These are phyloP conservation scores for Pachysolen tannophilus DNA, from an alignment of 805 yeast species.

Conservation along the genomic window DNA sequence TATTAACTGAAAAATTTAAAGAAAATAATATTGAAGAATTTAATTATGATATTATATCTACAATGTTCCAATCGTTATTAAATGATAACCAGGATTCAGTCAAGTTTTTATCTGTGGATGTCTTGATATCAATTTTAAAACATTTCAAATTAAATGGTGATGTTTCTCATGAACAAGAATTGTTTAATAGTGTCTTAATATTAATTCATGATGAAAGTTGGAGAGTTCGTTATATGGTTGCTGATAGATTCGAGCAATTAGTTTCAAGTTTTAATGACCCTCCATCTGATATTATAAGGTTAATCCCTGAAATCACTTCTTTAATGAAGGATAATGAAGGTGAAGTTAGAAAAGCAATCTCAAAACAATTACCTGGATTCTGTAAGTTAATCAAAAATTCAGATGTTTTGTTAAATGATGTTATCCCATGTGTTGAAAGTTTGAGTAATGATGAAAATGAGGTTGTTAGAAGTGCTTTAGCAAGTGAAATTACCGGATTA, in stretches of 20 bases:
- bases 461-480: constrained; percentile 87
- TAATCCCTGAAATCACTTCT: constrained; percentile 63
- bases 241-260: constrained; percentile 80
- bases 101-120: constrained; percentile 81
- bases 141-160: constrained; percentile 56
- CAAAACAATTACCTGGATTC: constrained; percentile 82
- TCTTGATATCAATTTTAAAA: constrained; percentile 71
- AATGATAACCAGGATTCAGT: constrained; percentile 93
- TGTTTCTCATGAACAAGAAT: constrained; percentile 49
- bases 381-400: constrained; percentile 38
- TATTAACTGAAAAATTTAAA: constrained; percentile 28
- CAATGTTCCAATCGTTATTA: constrained; percentile 72
- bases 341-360: constrained; percentile 92
- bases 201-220: constrained; percentile 86
- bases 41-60: constrained; percentile 72
- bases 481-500: constrained; percentile 77
- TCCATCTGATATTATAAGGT: constrained; percentile 43
- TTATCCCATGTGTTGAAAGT: constrained; percentile 77
- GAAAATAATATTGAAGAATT: constrained; percentile 43
- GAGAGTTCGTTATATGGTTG: constrained; percentile 98
- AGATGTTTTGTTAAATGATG: constrained; percentile 49
- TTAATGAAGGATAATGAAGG: constrained; percentile 91
- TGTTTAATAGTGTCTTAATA: constrained; percentile 57
- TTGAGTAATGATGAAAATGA: constrained; percentile 89
- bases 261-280: constrained; percentile 56